Percentiles rank a stretch among this genome's conserved stretches.
Evolutionary conservation across 2,329 filamentous ascomycete species (phyloP).

Genomic region (Cercospora sesami): DNA sequence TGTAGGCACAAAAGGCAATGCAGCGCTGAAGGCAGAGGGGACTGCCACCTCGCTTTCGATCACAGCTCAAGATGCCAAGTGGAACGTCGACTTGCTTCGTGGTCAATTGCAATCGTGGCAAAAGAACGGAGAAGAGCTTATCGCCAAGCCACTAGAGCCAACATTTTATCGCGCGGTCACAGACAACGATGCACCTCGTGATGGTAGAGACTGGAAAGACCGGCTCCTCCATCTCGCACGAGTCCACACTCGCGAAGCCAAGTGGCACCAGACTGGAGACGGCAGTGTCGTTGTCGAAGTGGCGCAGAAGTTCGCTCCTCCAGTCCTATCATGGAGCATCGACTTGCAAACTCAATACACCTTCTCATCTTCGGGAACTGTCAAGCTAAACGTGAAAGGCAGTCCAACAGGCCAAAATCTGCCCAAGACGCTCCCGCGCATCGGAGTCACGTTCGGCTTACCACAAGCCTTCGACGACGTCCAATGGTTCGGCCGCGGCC

Average conservation of each 20-base stretch:
- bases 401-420: constrained; percentile 45
- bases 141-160: constrained; percentile 26
- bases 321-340: constrained; percentile 61
- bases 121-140: constrained; percentile 28
- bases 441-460: constrained; percentile 61
- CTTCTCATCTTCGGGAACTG: constrained; percentile 48
- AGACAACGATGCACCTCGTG: constrained; percentile 61
- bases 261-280: constrained; percentile 19
- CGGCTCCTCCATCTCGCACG: constrained; percentile 26
- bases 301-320: constrained; percentile 48
- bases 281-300: constrained; percentile 22
- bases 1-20: neutral
- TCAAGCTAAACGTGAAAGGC: constrained; percentile 49
- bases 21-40: constrained; percentile 5
- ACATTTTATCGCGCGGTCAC: constrained; percentile 64
- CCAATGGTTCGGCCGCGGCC: constrained; percentile 64
- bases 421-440: constrained; percentile 59
- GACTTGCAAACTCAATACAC: constrained; percentile 52
- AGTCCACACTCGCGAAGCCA: constrained; percentile 23
- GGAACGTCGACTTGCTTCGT: constrained; percentile 27
- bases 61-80: constrained; percentile 14
- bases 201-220: constrained; percentile 58
- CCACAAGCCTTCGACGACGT: constrained; percentile 50
- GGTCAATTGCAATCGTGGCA: constrained; percentile 31
- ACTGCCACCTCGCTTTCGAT: constrained; percentile 16